These are phyloP conservation scores for Mycena pura DNA, from an alignment of 768 basidiomycete genomes.

Conservation along the genomic window DNA sequence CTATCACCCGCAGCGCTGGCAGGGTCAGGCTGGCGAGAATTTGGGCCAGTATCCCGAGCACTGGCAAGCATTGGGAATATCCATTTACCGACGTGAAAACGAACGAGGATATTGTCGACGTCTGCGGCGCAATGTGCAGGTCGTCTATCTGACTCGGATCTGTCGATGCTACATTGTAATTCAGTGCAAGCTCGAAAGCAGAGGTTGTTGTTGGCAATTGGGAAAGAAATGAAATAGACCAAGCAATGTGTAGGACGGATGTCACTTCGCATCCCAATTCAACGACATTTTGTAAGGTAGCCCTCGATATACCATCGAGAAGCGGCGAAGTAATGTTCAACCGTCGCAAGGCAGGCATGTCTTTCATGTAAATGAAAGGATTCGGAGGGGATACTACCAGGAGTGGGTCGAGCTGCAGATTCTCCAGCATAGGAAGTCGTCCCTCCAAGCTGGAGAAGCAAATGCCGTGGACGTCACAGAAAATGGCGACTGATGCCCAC, in stretches of 20 bases:
- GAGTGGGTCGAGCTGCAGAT: constrained; percentile 4
- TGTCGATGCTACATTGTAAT: background rate
- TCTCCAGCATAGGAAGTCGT: constrained; percentile 8
- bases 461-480: constrained; percentile 7
- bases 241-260: background rate
- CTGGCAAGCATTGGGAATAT: background rate
- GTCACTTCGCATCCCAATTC: constrained; percentile 6
- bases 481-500: constrained; percentile 10
- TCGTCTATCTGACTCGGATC: background rate
- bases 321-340: constrained; percentile 9
- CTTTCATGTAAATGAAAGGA: constrained; percentile 6
- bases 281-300: background rate
- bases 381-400: constrained; percentile 6
- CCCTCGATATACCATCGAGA: constrained; percentile 3
- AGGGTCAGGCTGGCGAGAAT: constrained; percentile 12
- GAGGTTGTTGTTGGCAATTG: constrained; percentile 6
- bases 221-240: constrained; percentile 3
- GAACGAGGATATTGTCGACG: constrained; percentile 8
- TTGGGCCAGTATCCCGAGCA: constrained; percentile 3
- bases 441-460: constrained; percentile 6
- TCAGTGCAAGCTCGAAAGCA: constrained; percentile 5
- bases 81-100: background rate
- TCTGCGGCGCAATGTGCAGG: constrained; percentile 8
- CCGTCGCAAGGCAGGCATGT: constrained; percentile 7
- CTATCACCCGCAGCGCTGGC: constrained; percentile 2